Percentiles rank a stretch among this genome's conserved stretches.
Evolutionary conservation across 768 basidiomycete species (phyloP).

Genomic region (Mycena rosella): DNA sequence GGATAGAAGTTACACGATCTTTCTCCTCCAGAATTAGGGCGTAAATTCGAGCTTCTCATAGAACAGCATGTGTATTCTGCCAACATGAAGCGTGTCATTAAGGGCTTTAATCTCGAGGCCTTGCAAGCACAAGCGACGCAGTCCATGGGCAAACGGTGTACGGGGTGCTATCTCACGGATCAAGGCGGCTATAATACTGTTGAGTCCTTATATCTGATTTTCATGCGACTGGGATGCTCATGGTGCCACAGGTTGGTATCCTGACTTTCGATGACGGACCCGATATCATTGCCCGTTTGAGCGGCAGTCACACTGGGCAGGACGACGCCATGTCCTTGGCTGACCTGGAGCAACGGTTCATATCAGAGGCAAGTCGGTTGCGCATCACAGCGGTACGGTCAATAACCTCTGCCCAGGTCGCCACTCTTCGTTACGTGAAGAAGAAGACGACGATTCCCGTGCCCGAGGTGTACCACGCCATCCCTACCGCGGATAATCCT

Average conservation of each 20-base stretch:
- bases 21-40: background rate
- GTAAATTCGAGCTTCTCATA: background rate
- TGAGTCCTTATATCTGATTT: background rate
- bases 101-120: background rate
- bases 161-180: background rate
- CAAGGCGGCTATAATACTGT: constrained; percentile 4
- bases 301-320: background rate
- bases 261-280: background rate
- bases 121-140: background rate
- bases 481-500: background rate
- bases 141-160: background rate
- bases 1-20: background rate
- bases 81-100: background rate
- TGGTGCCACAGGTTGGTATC: background rate
- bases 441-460: background rate
- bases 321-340: background rate
- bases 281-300: background rate
- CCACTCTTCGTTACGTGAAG: background rate
- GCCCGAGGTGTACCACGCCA: background rate
- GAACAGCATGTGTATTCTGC: background rate
- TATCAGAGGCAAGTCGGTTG: background rate
- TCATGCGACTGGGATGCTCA: background rate
- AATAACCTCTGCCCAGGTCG: background rate
- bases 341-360: background rate
- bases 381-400: too few relatives aligned